A percentile compares a stretch with the other conserved stretches of the same genome.
Conservation (phyloP, 176 grass and related monocot species). For the Miscanthus lutarioriparius region DNA sequence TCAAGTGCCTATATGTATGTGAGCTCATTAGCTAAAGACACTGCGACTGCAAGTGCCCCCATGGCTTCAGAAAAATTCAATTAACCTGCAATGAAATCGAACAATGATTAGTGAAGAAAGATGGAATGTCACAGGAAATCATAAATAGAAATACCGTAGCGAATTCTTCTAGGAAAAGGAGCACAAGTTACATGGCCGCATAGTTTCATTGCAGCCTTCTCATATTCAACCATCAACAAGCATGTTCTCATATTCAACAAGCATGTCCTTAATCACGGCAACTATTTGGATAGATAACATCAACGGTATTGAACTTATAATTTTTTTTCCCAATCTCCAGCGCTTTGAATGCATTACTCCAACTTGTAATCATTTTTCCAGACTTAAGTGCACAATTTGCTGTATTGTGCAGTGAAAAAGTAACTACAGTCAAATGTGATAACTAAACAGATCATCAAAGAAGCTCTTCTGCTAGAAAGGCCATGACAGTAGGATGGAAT, state of each 20-base stretch:
- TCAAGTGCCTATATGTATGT: neutral
- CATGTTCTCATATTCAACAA: neutral
- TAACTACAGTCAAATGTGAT: neutral
- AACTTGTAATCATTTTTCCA: neutral
- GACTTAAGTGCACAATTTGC: neutral
- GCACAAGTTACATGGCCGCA: neutral
- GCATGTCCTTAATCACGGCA: neutral
- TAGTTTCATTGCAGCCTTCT: neutral
- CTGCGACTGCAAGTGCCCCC: neutral
- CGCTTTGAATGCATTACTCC: neutral
- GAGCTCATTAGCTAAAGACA: neutral
- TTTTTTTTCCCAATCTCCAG: neutral
- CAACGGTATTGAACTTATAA: neutral
- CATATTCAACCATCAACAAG: neutral
- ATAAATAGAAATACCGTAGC: neutral
- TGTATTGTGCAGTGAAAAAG: neutral
- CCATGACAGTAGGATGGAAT: neutral
- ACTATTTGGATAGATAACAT: neutral
- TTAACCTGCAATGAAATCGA: conserved; percentile 18
- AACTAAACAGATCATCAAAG: neutral
- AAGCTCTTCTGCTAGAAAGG: neutral
- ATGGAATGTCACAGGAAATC: neutral
- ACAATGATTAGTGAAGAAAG: neutral
- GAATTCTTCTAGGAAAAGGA: neutral
- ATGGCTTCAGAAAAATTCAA: conserved; percentile 9